Evolutionary conservation across 1,139 yeast genomes (phyloP).

Genomic region (Hansenula sp.): DNA sequence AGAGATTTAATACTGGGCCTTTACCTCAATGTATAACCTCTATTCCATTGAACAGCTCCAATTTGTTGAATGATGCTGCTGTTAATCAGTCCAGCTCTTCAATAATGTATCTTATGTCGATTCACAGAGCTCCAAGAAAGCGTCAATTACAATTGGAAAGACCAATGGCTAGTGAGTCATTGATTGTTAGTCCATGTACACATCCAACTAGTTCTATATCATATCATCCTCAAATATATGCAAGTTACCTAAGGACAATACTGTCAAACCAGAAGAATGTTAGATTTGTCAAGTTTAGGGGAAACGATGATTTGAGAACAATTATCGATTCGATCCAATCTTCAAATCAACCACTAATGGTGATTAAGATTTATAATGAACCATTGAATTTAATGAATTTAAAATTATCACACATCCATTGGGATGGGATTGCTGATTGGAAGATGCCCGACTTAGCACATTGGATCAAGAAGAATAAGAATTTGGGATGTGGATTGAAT

Average conservation of each 20-base stretch:
- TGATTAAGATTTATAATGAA: background rate
- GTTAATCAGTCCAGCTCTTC: background rate
- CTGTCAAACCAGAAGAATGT: background rate
- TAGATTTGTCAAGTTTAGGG: background rate
- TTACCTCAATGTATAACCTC: background rate
- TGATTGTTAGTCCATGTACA: conserved; percentile 1
- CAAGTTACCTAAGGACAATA: background rate
- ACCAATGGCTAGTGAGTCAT: background rate
- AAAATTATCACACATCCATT: background rate
- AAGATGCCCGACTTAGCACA: background rate
- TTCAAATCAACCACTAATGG: background rate
- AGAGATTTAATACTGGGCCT: background rate
- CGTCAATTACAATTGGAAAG: background rate
- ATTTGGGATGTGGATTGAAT: background rate
- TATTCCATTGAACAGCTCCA: background rate
- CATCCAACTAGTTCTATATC: background rate
- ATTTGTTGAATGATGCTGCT: background rate
- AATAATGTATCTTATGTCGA: background rate
- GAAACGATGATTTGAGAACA: background rate
- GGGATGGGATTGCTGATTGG: background rate
- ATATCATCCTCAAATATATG: conserved; percentile 1
- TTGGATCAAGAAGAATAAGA: background rate
- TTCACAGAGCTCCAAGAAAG: background rate
- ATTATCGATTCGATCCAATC: background rate
- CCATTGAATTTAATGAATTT: background rate